Evolutionary conservation across 1,284 basidiomycete species (phyloP).

Genomic region (Grifola frondosa): DNA sequence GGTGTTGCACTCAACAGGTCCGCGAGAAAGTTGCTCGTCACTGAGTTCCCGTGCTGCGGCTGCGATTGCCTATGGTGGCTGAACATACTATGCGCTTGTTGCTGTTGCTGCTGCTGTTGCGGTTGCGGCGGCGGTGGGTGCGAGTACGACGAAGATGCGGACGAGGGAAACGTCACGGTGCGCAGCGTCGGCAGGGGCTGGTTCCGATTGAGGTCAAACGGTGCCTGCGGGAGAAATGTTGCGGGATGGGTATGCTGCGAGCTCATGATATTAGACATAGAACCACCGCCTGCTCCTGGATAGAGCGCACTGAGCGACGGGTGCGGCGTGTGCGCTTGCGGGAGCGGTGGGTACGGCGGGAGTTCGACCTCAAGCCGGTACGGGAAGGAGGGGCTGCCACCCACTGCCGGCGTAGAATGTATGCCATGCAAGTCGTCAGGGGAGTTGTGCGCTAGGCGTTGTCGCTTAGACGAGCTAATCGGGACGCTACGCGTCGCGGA

Average conservation of each 20-base stretch:
- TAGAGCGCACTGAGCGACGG: slow-evolving; percentile 19
- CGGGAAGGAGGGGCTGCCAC: slow-evolving; percentile 21
- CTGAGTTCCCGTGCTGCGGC: slow-evolving; percentile 3
- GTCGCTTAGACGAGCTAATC: slow-evolving; percentile 24
- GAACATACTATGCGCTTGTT: slow-evolving; percentile 9
- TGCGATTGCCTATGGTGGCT: slow-evolving; percentile 2
- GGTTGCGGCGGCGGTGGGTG: slow-evolving; percentile 20
- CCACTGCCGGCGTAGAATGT: slow-evolving; percentile 12
- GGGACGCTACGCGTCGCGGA: slow-evolving; percentile 19
- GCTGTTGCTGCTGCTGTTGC: slow-evolving; percentile 13
- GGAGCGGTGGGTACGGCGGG: slow-evolving; percentile 19
- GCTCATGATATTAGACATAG: slow-evolving; percentile 15
- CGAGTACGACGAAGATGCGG: slow-evolving; percentile 16
- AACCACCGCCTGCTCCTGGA: neutral
- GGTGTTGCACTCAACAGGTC: slow-evolving; percentile 20
- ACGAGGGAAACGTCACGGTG: slow-evolving; percentile 18
- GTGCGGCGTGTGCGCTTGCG: slow-evolving; percentile 22
- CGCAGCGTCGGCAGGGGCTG: slow-evolving; percentile 17
- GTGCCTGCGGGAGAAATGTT: slow-evolving; percentile 16
- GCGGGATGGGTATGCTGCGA: slow-evolving; percentile 4
- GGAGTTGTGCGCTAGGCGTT: slow-evolving; percentile 19
- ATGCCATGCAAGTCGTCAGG: slow-evolving; percentile 15
- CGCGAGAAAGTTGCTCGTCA: slow-evolving; percentile 19
- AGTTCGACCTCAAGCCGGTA: slow-evolving; percentile 32
- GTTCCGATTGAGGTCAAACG: slow-evolving; percentile 18